These are phyloP conservation scores for Phytopythium montanum DNA, from an alignment of 352 stramenopile genomes.

Conservation along the genomic window DNA sequence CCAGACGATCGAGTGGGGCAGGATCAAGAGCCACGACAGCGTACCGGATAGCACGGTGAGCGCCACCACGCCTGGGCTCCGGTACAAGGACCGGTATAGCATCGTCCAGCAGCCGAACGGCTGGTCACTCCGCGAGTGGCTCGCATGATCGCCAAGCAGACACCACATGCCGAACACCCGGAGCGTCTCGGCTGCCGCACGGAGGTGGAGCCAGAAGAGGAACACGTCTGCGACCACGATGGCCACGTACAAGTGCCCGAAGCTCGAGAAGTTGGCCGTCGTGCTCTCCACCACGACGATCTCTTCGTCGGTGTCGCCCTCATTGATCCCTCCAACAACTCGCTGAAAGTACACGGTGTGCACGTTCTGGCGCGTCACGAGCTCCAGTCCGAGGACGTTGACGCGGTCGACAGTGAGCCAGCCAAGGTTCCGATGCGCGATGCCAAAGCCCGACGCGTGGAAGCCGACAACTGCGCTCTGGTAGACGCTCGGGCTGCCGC, in stretches of 20 bases:
- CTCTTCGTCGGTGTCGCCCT: slow-evolving; percentile 14
- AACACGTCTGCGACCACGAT: slow-evolving; percentile 35
- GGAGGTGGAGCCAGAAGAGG: slow-evolving; percentile 24
- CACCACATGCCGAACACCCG: slow-evolving; percentile 27
- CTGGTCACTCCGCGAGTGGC: slow-evolving; percentile 4
- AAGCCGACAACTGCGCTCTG: slow-evolving; percentile 36
- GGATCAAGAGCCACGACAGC: slow-evolving; percentile 45
- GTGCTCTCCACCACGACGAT: slow-evolving; percentile 23
- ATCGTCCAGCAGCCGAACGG: slow-evolving; percentile 34
- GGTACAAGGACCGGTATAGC: slow-evolving; percentile 54
- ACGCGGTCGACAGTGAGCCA: slow-evolving; percentile 46
- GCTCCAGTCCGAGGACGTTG: slow-evolving; percentile 49
- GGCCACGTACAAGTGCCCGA: slow-evolving; percentile 48
- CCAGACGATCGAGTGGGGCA: slow-evolving; percentile 48
- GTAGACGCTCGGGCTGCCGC: slow-evolving; percentile 39
- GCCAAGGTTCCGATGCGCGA: slow-evolving; percentile 29
- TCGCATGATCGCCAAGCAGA: slow-evolving; percentile 15
- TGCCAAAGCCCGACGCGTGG: slow-evolving; percentile 27
- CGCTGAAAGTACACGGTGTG: slow-evolving; percentile 25
- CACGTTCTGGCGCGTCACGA: slow-evolving; percentile 44
- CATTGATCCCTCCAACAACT: not conserved
- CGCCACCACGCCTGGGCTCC: slow-evolving; percentile 27
- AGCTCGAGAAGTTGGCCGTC: slow-evolving; percentile 45
- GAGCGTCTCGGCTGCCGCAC: slow-evolving; percentile 28
- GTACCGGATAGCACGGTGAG: slow-evolving; percentile 40